These are phyloP conservation scores for Aspergillus jensenii DNA, from an alignment of 2,329 filamentous ascomycete genomes.

Conservation along the genomic window DNA sequence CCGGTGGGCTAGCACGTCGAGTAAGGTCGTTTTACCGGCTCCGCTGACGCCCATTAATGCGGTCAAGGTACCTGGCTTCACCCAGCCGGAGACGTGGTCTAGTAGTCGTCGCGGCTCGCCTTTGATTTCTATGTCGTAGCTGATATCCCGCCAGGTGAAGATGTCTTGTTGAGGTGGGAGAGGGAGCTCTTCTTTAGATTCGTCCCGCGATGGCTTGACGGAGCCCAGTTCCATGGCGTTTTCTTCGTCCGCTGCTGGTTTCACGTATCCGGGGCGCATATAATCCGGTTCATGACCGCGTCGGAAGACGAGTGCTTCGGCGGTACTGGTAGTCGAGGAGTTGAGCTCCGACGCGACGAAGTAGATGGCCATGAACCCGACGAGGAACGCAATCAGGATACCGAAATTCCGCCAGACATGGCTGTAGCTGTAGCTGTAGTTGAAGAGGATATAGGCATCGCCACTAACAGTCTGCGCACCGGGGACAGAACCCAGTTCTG, in stretches of 20 bases:
- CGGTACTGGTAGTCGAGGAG: conserved; percentile 64
- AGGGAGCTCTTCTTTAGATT: not conserved
- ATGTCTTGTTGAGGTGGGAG: conserved; percentile 65
- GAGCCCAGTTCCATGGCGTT: too few species aligned
- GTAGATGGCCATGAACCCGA: conserved; percentile 56
- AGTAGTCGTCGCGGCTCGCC: conserved; percentile 69
- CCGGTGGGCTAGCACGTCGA: conserved; percentile 84
- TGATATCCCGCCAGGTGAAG: conserved; percentile 82
- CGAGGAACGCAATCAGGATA: conserved; percentile 50
- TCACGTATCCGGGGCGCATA: not conserved
- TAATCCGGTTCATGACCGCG: conserved; percentile 6
- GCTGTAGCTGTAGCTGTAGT: conserved; percentile 55
- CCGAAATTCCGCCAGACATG: conserved; percentile 70
- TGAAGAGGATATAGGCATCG: conserved; percentile 60
- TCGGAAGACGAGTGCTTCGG: conserved; percentile 28
- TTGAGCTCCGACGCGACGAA: conserved; percentile 45
- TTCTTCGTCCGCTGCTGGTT: too few species aligned
- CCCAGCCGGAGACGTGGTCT: conserved; percentile 84
- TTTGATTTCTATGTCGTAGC: conserved; percentile 80
- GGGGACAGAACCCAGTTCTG: conserved; percentile 55
- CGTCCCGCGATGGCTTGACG: not conserved
- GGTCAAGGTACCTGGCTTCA: conserved; percentile 85
- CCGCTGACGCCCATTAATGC: conserved; percentile 75
- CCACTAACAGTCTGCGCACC: conserved; percentile 58
- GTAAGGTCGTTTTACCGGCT: conserved; percentile 88